Percentiles rank a stretch among this genome's conserved stretches.
These are phyloP conservation scores for Magnusiomyces fungicola DNA, from an alignment of 1,139 yeast species.

Conservation along the genomic window DNA sequence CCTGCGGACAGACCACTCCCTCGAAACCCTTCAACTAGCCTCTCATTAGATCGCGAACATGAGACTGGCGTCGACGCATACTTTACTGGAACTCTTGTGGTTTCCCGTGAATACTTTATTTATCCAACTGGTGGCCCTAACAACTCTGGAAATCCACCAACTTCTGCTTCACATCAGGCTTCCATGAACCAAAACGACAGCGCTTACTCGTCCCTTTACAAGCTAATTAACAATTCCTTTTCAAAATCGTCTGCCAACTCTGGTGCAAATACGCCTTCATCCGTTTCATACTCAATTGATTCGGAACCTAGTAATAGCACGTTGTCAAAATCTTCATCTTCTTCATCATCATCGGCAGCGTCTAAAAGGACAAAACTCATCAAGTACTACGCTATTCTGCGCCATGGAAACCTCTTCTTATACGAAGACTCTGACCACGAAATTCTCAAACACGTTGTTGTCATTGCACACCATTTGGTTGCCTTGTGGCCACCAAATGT, in stretches of 20 bases:
- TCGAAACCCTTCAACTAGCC: constrained; percentile 5
- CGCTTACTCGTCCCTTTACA: constrained; percentile 54
- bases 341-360: constrained; percentile 5
- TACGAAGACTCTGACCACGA: constrained; percentile 61
- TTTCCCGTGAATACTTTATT: constrained; percentile 65
- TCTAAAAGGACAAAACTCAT: constrained; percentile 24
- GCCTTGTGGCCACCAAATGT: constrained; percentile 79
- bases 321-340: constrained; percentile 11
- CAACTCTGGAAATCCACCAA: constrained; percentile 26
- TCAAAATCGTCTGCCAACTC: constrained; percentile 15
- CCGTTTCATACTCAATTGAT: not conserved
- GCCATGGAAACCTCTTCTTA: constrained; percentile 80
- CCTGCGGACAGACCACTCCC: not conserved
- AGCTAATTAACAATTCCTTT: constrained; percentile 38
- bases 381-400: constrained; percentile 34
- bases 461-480: constrained; percentile 60
- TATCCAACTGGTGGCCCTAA: constrained; percentile 34
- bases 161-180: constrained; percentile 26
- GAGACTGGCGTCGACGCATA: constrained; percentile 58
- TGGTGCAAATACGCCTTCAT: constrained; percentile 1
- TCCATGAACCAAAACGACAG: constrained; percentile 39
- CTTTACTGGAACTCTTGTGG: constrained; percentile 74
- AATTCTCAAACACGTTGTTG: constrained; percentile 74
- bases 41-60: constrained; percentile 41
- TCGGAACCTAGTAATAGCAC: constrained; percentile 11